A percentile compares a stretch with the other conserved stretches of the same genome.
phyloP scores from a whole-genome alignment of 2,329 filamentous ascomycete genomes.

The Aspergillus nomiae region DNA sequence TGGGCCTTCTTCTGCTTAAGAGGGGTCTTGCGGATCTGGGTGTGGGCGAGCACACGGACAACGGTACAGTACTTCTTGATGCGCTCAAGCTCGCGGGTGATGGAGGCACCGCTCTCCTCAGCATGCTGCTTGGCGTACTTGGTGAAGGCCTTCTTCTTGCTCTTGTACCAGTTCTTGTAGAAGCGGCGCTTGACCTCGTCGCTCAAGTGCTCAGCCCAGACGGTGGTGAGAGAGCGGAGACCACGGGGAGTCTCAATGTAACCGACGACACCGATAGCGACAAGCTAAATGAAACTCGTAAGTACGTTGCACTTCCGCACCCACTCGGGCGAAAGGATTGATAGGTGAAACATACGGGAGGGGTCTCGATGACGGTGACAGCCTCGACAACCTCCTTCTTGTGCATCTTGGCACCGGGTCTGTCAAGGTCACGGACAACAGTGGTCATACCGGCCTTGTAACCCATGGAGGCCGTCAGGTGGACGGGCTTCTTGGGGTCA shows the following conservation, averaged over 20 bases:
- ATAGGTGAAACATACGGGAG: constrained; percentile 71
- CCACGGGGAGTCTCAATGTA: constrained; percentile 99
- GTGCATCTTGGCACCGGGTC: constrained; percentile 98
- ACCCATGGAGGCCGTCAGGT: constrained; percentile 96
- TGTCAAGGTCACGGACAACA: constrained; percentile 98
- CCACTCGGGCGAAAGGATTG: background rate
- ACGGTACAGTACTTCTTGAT: constrained; percentile 99
- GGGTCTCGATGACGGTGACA: constrained; percentile 84
- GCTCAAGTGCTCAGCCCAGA: constrained; percentile 99
- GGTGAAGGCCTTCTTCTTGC: constrained; percentile 99
- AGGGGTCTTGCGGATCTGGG: constrained; percentile 97
- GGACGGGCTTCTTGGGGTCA: constrained; percentile 99
- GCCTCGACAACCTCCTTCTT: constrained; percentile 97
- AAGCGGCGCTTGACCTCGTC: constrained; percentile 99
- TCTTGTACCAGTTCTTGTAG: constrained; percentile 99
- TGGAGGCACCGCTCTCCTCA: constrained; percentile 83
- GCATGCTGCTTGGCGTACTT: constrained; percentile 99
- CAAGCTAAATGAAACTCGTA: constrained; percentile 68
- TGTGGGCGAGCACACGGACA: constrained; percentile 98
- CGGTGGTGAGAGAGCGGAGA: constrained; percentile 97
- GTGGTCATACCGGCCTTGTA: constrained; percentile 99
- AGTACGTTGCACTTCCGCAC: background rate
- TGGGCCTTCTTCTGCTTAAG: constrained; percentile 99
- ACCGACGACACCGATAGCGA: constrained; percentile 98
- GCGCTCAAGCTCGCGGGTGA: constrained; percentile 97